phyloP scores from a whole-genome alignment of 1,284 basidiomycete species.

The Cutaneotrichosporon arboriforme region DNA sequence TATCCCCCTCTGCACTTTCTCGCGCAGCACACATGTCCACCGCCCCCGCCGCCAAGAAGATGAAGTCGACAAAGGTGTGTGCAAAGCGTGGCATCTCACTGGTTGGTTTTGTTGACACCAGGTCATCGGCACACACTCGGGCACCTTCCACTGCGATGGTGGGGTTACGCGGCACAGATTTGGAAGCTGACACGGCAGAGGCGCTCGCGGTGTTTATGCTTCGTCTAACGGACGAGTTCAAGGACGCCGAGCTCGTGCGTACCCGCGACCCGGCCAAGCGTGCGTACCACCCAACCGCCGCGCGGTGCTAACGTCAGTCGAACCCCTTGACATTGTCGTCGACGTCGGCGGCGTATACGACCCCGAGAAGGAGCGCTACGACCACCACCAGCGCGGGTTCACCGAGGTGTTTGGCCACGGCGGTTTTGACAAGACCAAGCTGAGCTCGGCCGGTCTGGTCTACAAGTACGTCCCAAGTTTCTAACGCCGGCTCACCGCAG shows the following conservation, averaged over 20 bases:
- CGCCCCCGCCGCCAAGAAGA: slow-evolving; percentile 35
- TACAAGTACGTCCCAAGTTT: slow-evolving; percentile 60
- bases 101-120: slow-evolving; percentile 7
- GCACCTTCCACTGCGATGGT: slow-evolving; percentile 97
- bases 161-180: slow-evolving; percentile 7
- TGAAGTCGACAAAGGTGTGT: slow-evolving; percentile 43
- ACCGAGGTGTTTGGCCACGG: slow-evolving; percentile 80
- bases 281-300: slow-evolving; percentile 5
- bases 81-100: not conserved
- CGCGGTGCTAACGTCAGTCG: slow-evolving; percentile 50
- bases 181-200: slow-evolving; percentile 24
- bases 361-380: slow-evolving; percentile 69
- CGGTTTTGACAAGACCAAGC: slow-evolving; percentile 61
- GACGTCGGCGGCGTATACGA: slow-evolving; percentile 96
- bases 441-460: slow-evolving; percentile 87
- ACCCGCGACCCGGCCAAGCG: slow-evolving; percentile 70
- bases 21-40: slow-evolving; percentile 19
- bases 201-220: slow-evolving; percentile 62
- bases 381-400: slow-evolving; percentile 96
- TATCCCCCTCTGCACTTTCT: too few species aligned
- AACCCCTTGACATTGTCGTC: slow-evolving; percentile 89
- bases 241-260: slow-evolving; percentile 69
- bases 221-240: slow-evolving; percentile 69
- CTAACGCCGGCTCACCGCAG: too few species aligned
- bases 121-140: slow-evolving; percentile 84